Conservation (phyloP, 202 grass and related monocot species). For the Zizania palustris region DNA sequence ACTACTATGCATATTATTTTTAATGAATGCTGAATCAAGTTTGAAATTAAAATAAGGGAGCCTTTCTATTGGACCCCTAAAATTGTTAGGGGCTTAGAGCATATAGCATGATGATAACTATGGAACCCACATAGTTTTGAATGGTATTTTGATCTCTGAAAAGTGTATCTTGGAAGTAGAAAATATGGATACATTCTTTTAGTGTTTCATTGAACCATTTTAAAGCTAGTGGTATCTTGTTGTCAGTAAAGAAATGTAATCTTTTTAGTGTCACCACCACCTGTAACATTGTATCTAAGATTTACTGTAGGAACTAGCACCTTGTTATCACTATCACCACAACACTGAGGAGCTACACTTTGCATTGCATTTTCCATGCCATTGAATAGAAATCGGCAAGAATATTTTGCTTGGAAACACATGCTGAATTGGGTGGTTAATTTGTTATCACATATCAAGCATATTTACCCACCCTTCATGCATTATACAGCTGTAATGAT, state of each 20-base stretch:
- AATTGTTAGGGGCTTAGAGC: no score
- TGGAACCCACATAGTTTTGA: no score
- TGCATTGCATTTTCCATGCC: not conserved
- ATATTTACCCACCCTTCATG: not conserved
- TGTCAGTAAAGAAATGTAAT: not conserved
- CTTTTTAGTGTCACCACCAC: not conserved
- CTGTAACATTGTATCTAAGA: not conserved
- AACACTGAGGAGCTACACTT: not conserved
- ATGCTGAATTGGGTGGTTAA: not conserved
- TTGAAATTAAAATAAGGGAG: not conserved
- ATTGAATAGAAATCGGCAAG: not conserved
- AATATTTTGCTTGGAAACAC: not conserved
- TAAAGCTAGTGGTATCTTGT: not conserved
- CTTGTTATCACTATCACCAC: constrained; percentile 12
- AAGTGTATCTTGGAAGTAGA: no score
- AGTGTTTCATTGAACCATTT: constrained; percentile 1
- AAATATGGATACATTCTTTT: not conserved
- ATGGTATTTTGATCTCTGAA: no score
- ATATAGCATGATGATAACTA: no score
- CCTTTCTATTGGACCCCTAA: no score
- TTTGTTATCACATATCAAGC: constrained; percentile 21
- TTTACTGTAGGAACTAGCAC: no score
- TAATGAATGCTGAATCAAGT: not conserved
- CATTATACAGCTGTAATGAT: not conserved
- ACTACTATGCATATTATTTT: not conserved